phyloP scores from a whole-genome alignment of 257 asterid species.

The Jasminum sambac region DNA sequence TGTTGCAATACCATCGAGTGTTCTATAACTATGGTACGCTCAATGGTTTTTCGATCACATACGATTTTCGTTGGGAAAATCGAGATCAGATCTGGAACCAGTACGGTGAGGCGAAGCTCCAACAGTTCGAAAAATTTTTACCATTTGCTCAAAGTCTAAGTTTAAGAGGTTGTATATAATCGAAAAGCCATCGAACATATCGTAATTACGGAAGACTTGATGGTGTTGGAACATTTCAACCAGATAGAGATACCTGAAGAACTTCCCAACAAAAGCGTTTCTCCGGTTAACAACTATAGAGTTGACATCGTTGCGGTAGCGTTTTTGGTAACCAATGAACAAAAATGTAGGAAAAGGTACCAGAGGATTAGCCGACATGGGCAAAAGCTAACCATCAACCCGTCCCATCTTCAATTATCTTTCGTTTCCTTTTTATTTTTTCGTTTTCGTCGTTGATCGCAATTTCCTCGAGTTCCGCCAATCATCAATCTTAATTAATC shows the following conservation, averaged over 20 bases:
- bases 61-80: too few relatives aligned
- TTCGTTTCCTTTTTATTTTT: background rate
- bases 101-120: too few relatives aligned
- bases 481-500: background rate
- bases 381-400: background rate
- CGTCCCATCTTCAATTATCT: background rate
- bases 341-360: background rate
- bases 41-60: too few relatives aligned
- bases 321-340: background rate
- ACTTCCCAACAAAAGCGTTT: background rate
- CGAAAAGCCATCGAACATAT: too few relatives aligned
- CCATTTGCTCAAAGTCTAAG: too few relatives aligned
- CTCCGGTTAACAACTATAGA: background rate
- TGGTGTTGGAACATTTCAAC: too few relatives aligned
- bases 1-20: too few relatives aligned
- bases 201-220: too few relatives aligned
- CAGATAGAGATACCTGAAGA: background rate
- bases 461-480: slow-evolving; percentile 1
- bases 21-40: too few relatives aligned
- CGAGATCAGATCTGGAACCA: too few relatives aligned
- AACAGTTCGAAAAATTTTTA: too few relatives aligned
- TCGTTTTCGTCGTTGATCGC: background rate
- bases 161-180: too few relatives aligned
- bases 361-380: background rate
- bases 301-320: background rate